Conservation (phyloP, 2,329 filamentous ascomycete species). For the Xenoacremonium recifei region DNA sequence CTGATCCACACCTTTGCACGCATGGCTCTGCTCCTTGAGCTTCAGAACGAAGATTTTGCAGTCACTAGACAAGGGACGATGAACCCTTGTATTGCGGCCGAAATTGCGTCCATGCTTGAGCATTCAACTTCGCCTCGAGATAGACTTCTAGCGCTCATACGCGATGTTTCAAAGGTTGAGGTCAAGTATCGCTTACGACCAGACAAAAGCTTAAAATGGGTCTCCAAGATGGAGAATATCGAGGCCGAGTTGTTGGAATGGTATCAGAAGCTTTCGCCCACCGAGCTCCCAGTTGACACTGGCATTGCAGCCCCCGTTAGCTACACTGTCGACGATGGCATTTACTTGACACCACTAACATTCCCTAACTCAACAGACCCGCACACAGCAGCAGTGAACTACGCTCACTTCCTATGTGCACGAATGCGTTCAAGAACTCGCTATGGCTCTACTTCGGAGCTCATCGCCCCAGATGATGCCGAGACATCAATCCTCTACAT, state of each 20-base stretch:
- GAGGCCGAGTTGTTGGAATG: conserved; percentile 2
- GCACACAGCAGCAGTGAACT: conserved; percentile 1
- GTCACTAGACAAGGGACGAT: conserved; percentile 1
- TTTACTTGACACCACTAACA: conserved; percentile 1
- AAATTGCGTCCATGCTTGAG: conserved; percentile 1
- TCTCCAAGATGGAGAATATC: conserved; percentile 1
- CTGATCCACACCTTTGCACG: conserved; percentile 3
- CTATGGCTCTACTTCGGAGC: not conserved
- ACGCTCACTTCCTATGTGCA: conserved; percentile 6
- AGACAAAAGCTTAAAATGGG: conserved; percentile 1
- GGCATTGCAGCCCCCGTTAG: conserved; percentile 1
- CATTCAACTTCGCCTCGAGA: conserved; percentile 2
- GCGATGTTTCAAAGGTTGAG: conserved; percentile 1
- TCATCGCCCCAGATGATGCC: not conserved
- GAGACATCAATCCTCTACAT: conserved; percentile 1
- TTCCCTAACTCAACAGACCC: conserved; percentile 4
- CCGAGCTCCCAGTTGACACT: conserved; percentile 5
- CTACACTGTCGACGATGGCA: not conserved
- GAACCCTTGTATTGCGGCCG: conserved; percentile 1
- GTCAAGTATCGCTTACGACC: conserved; percentile 3
- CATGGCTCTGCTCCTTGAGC: conserved; percentile 3
- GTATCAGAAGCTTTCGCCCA: not conserved
- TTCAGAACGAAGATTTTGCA: conserved; percentile 3
- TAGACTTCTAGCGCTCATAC: conserved; percentile 1
- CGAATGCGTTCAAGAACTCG: conserved; percentile 6